Conservation (phyloP, 2,329 filamentous ascomycete species). For the Sarocladium kiliense region DNA sequence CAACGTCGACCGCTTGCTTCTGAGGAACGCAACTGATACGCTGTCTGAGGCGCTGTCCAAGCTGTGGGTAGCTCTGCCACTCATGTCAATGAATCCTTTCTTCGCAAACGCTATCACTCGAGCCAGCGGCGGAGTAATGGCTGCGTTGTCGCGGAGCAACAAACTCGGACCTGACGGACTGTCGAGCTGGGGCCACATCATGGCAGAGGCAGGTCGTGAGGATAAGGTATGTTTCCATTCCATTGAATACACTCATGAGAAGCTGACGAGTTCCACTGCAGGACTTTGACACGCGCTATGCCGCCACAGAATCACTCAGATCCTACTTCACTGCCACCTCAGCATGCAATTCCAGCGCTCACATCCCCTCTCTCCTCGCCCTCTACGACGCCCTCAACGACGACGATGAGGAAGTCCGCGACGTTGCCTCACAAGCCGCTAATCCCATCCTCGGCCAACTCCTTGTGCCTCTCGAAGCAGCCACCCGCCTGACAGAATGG, state of each 20-base stretch:
- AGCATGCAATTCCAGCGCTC: conserved; percentile 21
- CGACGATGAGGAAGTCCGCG: conserved; percentile 85
- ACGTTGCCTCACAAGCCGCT: conserved; percentile 51
- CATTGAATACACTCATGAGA: background rate
- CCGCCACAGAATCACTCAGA: conserved; percentile 50
- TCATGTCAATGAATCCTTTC: conserved; percentile 38
- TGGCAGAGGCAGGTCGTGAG: conserved; percentile 41
- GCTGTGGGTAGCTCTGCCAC: conserved; percentile 35
- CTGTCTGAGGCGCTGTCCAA: conserved; percentile 23
- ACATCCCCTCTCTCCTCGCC: conserved; percentile 55
- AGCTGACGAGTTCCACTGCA: conserved; percentile 20
- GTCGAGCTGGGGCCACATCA: conserved; percentile 42
- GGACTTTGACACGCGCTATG: conserved; percentile 61
- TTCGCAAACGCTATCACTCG: conserved; percentile 46
- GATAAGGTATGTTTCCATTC: conserved; percentile 38
- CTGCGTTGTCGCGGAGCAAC: conserved; percentile 23
- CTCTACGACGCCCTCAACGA: conserved; percentile 78
- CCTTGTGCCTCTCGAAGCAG: conserved; percentile 44
- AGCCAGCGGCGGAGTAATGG: conserved; percentile 39
- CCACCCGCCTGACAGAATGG: conserved; percentile 38
- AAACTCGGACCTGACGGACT: conserved; percentile 16
- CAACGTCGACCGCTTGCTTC: conserved; percentile 36
- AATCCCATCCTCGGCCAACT: conserved; percentile 37
- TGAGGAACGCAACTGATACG: conserved; percentile 11
- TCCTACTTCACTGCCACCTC: conserved; percentile 38